Evolutionary conservation across 2,329 filamentous ascomycete species (phyloP), one percentile per base, ranked within the genome.

Genomic region (Aspergillus sp.): DNA sequence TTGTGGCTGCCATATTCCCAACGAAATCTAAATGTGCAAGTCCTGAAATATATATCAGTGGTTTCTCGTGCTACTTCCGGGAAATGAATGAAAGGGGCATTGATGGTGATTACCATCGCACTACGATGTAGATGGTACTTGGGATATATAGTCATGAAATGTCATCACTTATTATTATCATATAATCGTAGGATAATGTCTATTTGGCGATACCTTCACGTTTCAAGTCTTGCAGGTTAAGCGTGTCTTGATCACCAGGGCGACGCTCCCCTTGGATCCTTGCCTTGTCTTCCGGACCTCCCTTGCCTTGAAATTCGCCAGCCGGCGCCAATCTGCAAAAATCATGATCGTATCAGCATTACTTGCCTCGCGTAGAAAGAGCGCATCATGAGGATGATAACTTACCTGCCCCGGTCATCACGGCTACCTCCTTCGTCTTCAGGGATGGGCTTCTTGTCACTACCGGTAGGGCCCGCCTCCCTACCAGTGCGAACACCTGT

Each of bases 391-490:
- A 13, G 20, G n/a, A 27, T 17, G n/a, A 27, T 17, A 7, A 49
- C 66, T 58, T 47, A 70, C 66, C 66, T 57, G 49, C 66, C 62
- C 23, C 65, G 60, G 49, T 63, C 66, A 53, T 71, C 68, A 12
- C 57, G 55, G 33, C 53, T 62, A 6, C 71, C 71, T 37, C 71
- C 71, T 49, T 74, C 69, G 19, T 71, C 65, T 20, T 66, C 61
- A 7, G 68, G 69, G 25, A 73, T 69, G 7, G 65, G 62, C 43
- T 61, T 66, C 53, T 65, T 65, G 50, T 71, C 60, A 39, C 69
- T 69, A 10, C 62, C 63, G 3, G 68, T 62, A 4, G 63, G 57
- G 19, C 56, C 59, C 6, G 65, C 59, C 37, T 59, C 62, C 42
- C 60, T 47, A 23, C 70, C 71, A 30, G 69, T 70, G 41, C 64